phyloP scores from a whole-genome alignment of 2,329 filamentous ascomycete species.

The Ophiocordyceps sinensis region DNA sequence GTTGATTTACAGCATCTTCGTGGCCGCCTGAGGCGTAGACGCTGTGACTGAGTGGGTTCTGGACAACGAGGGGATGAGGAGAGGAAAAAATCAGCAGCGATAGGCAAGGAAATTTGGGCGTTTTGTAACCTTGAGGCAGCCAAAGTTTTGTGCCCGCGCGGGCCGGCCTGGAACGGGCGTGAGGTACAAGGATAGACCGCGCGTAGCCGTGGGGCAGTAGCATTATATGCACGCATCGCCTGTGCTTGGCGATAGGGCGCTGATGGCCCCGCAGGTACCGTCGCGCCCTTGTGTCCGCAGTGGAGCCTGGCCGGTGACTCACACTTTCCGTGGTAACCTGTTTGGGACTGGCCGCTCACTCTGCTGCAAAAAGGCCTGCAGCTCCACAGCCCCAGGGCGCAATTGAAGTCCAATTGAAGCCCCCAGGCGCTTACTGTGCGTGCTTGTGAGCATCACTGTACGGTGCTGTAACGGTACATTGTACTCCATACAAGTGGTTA shows the following conservation, averaged over 20 bases:
- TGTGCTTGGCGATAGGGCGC: background rate
- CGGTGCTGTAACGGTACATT: too few species aligned
- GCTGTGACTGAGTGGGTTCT: slow-evolving; percentile 11
- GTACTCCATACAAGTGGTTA: too few species aligned
- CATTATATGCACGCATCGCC: background rate
- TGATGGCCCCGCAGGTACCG: slow-evolving; percentile 2
- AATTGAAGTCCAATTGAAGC: too few species aligned
- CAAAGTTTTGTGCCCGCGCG: slow-evolving; percentile 10
- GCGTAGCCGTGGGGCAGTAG: background rate
- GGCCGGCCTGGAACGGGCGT: slow-evolving; percentile 2
- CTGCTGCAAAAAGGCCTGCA: slow-evolving; percentile 1
- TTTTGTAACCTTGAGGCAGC: slow-evolving; percentile 35
- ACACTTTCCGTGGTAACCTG: slow-evolving; percentile 16
- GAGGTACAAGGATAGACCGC: background rate
- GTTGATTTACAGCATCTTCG: slow-evolving; percentile 46
- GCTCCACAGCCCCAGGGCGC: background rate
- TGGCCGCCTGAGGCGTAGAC: slow-evolving; percentile 22
- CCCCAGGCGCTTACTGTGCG: background rate
- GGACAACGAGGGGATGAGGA: slow-evolving; percentile 18
- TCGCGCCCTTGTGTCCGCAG: slow-evolving; percentile 10
- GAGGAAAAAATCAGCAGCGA: slow-evolving; percentile 8
- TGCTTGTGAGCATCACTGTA: too few species aligned
- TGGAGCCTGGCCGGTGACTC: slow-evolving; percentile 18
- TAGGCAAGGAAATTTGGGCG: slow-evolving; percentile 10
- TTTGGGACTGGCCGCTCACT: slow-evolving; percentile 4